Percentiles rank a stretch among this genome's conserved stretches.
Conservation (phyloP, 352 stramenopile species). For the Globisporangium sylvaticum region DNA sequence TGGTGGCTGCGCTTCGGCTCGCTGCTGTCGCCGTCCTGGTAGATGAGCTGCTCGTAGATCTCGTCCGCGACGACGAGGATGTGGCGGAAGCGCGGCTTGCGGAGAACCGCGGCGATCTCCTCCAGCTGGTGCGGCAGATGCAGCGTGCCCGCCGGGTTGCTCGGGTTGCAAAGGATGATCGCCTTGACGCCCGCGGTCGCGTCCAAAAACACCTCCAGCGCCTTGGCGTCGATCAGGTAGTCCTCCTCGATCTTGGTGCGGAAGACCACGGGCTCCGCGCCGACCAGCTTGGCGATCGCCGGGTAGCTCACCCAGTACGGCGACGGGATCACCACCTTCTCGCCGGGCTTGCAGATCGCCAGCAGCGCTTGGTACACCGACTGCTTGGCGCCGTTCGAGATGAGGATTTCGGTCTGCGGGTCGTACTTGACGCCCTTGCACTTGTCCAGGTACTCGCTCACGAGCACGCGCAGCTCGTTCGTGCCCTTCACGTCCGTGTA, state of each 20-base stretch:
- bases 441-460: slow-evolving; percentile 86
- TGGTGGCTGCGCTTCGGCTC: slow-evolving; percentile 50
- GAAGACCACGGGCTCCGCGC: slow-evolving; percentile 89
- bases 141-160: slow-evolving; percentile 91
- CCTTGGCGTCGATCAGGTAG: slow-evolving; percentile 88
- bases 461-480: slow-evolving; percentile 81
- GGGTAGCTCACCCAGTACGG: slow-evolving; percentile 97
- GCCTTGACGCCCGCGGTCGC: slow-evolving; percentile 73
- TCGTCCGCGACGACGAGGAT: slow-evolving; percentile 91
- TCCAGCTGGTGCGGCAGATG: slow-evolving; percentile 58
- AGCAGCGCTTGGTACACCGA: slow-evolving; percentile 92
- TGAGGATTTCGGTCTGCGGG: slow-evolving; percentile 89
- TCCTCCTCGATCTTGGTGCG: slow-evolving; percentile 87
- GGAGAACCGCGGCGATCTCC: slow-evolving; percentile 49
- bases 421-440: slow-evolving; percentile 92
- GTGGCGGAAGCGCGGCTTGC: slow-evolving; percentile 61
- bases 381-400: slow-evolving; percentile 96
- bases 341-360: slow-evolving; percentile 86
- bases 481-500: slow-evolving; percentile 96
- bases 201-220: slow-evolving; percentile 71
- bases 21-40: slow-evolving; percentile 48
- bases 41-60: slow-evolving; percentile 96
- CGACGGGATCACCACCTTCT: slow-evolving; percentile 94
- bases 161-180: slow-evolving; percentile 96
- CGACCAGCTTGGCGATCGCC: slow-evolving; percentile 93